Percentiles rank a stretch among this genome's conserved stretches.
These are phyloP conservation scores for Eremothecium gossypii DNA, from an alignment of 1,139 yeast species.

Conservation along the genomic window DNA sequence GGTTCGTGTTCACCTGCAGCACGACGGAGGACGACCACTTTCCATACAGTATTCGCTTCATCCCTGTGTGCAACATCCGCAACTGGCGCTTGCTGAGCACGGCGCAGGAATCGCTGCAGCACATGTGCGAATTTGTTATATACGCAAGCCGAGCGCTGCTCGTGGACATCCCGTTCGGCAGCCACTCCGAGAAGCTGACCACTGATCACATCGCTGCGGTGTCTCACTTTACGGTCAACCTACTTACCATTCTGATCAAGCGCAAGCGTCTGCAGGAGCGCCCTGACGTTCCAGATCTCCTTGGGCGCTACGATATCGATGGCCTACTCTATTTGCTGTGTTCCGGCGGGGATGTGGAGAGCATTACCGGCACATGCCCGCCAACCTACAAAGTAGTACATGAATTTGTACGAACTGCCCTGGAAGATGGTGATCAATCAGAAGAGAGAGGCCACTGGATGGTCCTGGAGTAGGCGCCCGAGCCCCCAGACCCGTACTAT, in stretches of 20 bases:
- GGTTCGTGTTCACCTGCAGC: conserved; percentile 16
- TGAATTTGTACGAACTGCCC: neutral
- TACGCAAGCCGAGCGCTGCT: conserved; percentile 11
- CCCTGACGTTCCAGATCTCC: conserved; percentile 6
- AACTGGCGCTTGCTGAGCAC: conserved; percentile 14
- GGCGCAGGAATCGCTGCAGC: conserved; percentile 15
- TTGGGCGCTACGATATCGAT: conserved; percentile 20
- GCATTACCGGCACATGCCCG: neutral
- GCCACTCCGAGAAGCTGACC: conserved; percentile 4
- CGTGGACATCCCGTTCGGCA: conserved; percentile 11
- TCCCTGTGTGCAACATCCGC: conserved; percentile 21
- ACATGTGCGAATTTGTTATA: conserved; percentile 17
- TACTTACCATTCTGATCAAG: conserved; percentile 12
- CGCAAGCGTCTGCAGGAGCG: conserved; percentile 9
- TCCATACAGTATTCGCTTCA: conserved; percentile 19
- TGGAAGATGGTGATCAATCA: neutral
- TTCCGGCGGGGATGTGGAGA: neutral
- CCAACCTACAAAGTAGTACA: neutral
- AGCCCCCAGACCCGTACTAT: no score
- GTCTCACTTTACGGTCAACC: conserved; percentile 14
- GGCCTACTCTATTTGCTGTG: conserved; percentile 15
- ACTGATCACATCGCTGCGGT: conserved; percentile 10
- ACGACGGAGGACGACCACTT: conserved; percentile 13
- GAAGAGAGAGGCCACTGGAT: neutral
- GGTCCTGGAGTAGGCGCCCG: neutral